phyloP scores from a whole-genome alignment of 208 protist species.

The Phytomonas sp. region DNA sequence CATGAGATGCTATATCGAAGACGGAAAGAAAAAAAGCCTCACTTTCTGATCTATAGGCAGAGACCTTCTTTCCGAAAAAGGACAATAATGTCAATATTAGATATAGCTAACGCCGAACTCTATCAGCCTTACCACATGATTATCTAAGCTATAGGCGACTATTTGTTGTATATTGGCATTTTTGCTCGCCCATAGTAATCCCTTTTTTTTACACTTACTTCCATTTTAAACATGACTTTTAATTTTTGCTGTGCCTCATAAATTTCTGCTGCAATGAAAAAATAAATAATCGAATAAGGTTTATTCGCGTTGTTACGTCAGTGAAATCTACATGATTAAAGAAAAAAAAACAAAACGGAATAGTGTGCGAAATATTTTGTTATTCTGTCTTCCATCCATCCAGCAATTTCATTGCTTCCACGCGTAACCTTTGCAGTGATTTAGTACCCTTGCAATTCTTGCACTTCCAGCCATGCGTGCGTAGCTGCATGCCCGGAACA shows the following conservation, averaged over 20 bases:
- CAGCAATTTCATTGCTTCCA: conserved; percentile 34
- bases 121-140: not conserved
- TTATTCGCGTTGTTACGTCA: not conserved
- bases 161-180: conserved; percentile 6
- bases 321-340: not conserved
- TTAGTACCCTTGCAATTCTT: conserved; percentile 82
- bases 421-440: conserved; percentile 44
- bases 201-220: not conserved
- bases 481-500: conserved; percentile 51
- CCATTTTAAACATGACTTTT: not conserved
- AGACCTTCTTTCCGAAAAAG: not conserved
- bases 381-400: conserved; percentile 12
- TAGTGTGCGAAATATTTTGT: not conserved
- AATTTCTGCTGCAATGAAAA: not conserved
- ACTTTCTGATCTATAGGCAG: not conserved
- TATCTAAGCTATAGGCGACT: not conserved
- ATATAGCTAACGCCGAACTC: not conserved
- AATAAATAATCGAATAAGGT: not conserved
- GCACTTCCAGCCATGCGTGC: conserved; percentile 80
- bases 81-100: not conserved
- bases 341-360: conserved; percentile 15
- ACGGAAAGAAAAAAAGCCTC: not conserved
- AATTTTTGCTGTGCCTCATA: not conserved
- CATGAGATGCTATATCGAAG: not conserved
- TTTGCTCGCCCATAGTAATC: not conserved